phyloP scores from a whole-genome alignment of 169 alveolate genomes.

The Cryptosporidium sp. region DNA sequence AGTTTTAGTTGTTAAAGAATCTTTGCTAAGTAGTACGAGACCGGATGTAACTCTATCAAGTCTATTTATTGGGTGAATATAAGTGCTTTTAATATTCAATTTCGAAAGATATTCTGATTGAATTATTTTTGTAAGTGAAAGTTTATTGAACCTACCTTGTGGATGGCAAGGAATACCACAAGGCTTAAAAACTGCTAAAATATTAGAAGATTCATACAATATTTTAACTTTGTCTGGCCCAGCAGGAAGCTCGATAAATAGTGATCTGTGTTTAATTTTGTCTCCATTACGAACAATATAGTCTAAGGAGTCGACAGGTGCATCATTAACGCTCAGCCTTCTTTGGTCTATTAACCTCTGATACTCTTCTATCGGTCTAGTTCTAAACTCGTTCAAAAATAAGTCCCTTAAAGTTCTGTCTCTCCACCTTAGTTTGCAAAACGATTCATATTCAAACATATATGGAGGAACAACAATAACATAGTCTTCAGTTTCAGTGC shows the following conservation, averaged over 20 bases:
- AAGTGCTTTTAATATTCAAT: conserved; percentile 39
- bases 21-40: conserved; percentile 88
- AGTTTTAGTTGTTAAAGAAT: conserved; percentile 80
- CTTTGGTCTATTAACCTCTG: conserved; percentile 83
- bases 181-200: conserved; percentile 88
- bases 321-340: conserved; percentile 83
- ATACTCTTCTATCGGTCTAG: conserved; percentile 85
- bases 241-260: conserved; percentile 88
- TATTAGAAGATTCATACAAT: conserved; percentile 81
- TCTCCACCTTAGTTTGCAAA: conserved; percentile 83
- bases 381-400: conserved; percentile 82
- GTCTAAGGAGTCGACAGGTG: conserved; percentile 76
- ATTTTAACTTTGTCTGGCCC: conserved; percentile 80
- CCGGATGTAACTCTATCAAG: conserved; percentile 93
- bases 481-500: not conserved
- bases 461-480: conserved; percentile 70
- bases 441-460: conserved; percentile 54
- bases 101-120: conserved; percentile 81
- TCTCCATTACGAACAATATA: conserved; percentile 84
- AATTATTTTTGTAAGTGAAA: conserved; percentile 81
- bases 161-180: conserved; percentile 91
- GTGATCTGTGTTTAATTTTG: conserved; percentile 82
- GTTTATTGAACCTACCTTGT: conserved; percentile 87
- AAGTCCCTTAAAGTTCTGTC: conserved; percentile 80
- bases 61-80: conserved; percentile 87